phyloP scores from a whole-genome alignment of 306 rosid species.

The Cotoneaster glaucophyllus region DNA sequence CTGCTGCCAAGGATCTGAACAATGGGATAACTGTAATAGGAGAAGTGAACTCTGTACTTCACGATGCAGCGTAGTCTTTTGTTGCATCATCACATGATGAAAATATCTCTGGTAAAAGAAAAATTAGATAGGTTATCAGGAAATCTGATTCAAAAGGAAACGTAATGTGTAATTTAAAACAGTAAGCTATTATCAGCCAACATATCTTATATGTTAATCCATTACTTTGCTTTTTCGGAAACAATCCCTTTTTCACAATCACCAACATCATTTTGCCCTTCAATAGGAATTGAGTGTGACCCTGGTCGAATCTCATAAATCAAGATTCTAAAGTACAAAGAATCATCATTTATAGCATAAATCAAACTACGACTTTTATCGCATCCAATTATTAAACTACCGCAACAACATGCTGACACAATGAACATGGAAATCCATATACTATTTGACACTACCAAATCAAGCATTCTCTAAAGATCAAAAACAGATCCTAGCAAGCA shows the following conservation, averaged over 20 bases:
- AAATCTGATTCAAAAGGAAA: conserved; percentile 13
- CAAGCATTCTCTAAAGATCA: not conserved
- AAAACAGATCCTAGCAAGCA: not conserved
- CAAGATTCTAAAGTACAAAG: too few relatives aligned
- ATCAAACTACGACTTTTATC: too few relatives aligned
- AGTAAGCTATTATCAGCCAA: too few relatives aligned
- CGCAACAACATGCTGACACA: not conserved
- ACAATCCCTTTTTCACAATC: conserved; percentile 38
- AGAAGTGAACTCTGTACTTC: conserved; percentile 61
- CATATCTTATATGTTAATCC: too few relatives aligned
- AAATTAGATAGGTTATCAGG: conserved; percentile 21
- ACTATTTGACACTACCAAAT: not conserved
- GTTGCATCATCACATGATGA: conserved; percentile 45
- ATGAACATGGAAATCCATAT: not conserved
- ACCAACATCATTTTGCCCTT: conserved; percentile 25
- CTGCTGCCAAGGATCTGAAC: conserved; percentile 92
- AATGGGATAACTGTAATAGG: conserved; percentile 81
- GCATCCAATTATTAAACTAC: not conserved
- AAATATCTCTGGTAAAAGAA: conserved; percentile 46
- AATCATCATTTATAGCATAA: too few relatives aligned
- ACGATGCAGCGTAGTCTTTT: conserved; percentile 32
- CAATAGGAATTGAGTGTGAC: conserved; percentile 33
- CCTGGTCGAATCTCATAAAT: conserved; percentile 34
- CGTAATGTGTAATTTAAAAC: not conserved
- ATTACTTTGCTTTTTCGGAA: conserved; percentile 34